These are phyloP conservation scores for Leucaena leucocephala DNA, from an alignment of 306 rosid species.

Conservation along the genomic window DNA sequence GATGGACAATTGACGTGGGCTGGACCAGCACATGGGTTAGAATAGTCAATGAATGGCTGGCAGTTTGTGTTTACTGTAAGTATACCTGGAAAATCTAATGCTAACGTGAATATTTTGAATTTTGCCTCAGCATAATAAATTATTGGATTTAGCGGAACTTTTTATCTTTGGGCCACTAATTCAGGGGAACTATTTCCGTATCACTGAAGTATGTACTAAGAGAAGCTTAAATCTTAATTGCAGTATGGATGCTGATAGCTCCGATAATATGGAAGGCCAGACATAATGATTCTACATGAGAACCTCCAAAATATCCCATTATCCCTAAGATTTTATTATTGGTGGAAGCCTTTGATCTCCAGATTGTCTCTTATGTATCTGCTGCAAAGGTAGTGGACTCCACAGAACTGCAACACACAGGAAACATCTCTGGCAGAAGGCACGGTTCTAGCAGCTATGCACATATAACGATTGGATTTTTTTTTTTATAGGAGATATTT, in stretches of 20 bases:
- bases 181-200: neutral
- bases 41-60: constrained; percentile 93
- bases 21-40: constrained; percentile 99
- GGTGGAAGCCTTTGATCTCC: constrained; percentile 4
- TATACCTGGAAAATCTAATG: neutral
- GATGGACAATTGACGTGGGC: constrained; percentile 97
- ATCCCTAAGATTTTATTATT: constrained; percentile 18
- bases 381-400: constrained; percentile 33
- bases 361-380: constrained; percentile 2
- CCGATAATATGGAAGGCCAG: constrained; percentile 73
- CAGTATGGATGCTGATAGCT: constrained; percentile 94
- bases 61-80: constrained; percentile 93
- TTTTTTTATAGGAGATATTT: constrained; percentile 15
- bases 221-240: constrained; percentile 19
- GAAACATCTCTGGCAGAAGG: constrained; percentile 36
- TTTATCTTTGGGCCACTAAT: too few relatives aligned
- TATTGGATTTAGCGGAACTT: neutral
- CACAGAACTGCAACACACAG: constrained; percentile 27
- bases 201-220: neutral
- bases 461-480: constrained; percentile 21
- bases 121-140: constrained; percentile 1
- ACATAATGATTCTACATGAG: constrained; percentile 51
- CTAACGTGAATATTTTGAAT: neutral
- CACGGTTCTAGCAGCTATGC: constrained; percentile 33
- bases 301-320: constrained; percentile 3